Percentiles rank a stretch among this genome's conserved stretches.
Evolutionary conservation across 331 rosid species (phyloP).

Genomic region (Cydonia oblonga): DNA sequence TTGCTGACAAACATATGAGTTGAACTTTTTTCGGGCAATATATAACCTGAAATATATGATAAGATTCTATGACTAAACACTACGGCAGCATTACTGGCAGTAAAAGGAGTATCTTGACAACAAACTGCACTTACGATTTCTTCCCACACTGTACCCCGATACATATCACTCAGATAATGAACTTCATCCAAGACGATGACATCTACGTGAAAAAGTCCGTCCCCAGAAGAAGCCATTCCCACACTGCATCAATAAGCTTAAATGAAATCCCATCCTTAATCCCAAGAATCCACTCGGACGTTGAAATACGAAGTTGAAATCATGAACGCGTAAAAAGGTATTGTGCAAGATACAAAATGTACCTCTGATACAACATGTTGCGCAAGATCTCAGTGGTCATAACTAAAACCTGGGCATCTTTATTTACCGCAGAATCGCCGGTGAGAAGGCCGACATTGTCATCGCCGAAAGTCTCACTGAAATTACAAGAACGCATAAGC

Average conservation of each 20-base stretch:
- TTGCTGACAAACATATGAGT: conserved; percentile 81
- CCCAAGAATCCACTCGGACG: neutral
- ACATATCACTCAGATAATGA: conserved; percentile 94
- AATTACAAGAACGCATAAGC: conserved; percentile 14
- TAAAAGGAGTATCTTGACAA: neutral
- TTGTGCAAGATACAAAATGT: neutral
- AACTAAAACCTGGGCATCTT: conserved; percentile 80
- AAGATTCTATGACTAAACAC: conserved; percentile 2
- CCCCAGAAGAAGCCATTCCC: conserved; percentile 67
- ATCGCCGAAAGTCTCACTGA: conserved; percentile 81
- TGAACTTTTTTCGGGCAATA: conserved; percentile 84
- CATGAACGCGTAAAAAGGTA: neutral
- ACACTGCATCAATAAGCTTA: conserved; percentile 49
- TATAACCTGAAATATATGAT: conserved; percentile 52
- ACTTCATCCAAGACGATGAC: conserved; percentile 95
- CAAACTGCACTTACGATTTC: conserved; percentile 55
- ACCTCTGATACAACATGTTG: conserved; percentile 97
- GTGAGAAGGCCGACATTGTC: conserved; percentile 87
- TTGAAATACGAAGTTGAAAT: neutral
- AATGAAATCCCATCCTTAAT: neutral
- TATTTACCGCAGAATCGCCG: conserved; percentile 80
- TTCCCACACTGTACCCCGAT: conserved; percentile 97
- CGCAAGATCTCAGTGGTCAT: conserved; percentile 98
- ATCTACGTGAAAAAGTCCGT: conserved; percentile 77
- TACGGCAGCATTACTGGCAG: neutral